Base-by-base conservation (phyloP, 257 asterid genomes). In the Salvia miltiorrhiza region DNA sequence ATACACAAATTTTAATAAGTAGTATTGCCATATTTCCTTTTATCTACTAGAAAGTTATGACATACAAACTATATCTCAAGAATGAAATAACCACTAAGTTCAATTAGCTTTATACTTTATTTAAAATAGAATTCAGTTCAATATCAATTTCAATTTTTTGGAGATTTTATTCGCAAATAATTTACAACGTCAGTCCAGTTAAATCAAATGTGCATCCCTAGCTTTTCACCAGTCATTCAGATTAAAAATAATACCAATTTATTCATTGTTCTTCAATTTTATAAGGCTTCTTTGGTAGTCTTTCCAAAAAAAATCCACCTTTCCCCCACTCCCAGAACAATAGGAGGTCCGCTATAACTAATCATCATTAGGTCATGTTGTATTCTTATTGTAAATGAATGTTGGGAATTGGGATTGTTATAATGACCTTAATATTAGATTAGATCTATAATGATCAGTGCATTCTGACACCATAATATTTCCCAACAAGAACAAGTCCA, bases 401-500 rank as follows among this genome's bases (percentile, higher is more conserved):
- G n/a, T n/a, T n/a, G n/a, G n/a, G n/a, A n/a, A n/a, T n/a, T n/a
- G n/a, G n/a, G n/a, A n/a, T n/a, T n/a, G n/a, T n/a, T n/a, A n/a
- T n/a, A n/a, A n/a, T n/a, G n/a, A n/a, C n/a, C n/a, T n/a, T n/a
- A n/a, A n/a, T n/a, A n/a, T n/a, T n/a, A n/a, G n/a, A n/a, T n/a
- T n/a, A n/a, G n/a, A n/a, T n/a, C n/a, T n/a, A n/a, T n/a, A n/a
- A 35, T 40, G 44, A 26, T n/a, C 53, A 11, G 37, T 54, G 24
- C 41, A 23, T 13, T 21, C 43, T 24, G 28, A 54, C 54, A 23
- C 43, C 53, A 67, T 52, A n/a, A 30, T 28, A 67, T 37, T 49
- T 35, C 63, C 64, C 39, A 67, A 50, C 49, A 33, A 33, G 60
- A 48, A 19, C 61, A 52, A 50, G 35, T 49, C 35, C 39, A 52